phyloP scores from a whole-genome alignment of 2,329 filamentous ascomycete species.

The Pseudogymnoascus sp. region DNA sequence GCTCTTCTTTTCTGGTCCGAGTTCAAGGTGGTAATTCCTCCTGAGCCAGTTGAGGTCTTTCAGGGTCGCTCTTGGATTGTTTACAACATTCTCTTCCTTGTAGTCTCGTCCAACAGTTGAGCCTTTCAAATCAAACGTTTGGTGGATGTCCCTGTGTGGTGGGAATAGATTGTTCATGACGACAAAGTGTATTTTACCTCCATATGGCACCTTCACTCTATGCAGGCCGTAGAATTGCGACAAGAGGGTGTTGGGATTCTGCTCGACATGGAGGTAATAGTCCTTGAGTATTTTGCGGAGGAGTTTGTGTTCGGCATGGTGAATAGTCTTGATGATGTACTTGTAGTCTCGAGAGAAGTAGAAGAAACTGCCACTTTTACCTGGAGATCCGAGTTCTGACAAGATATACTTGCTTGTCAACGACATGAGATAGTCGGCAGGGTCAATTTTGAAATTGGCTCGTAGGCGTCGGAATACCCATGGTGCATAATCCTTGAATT shows the following conservation, averaged over 20 bases:
- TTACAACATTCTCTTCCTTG: constrained; percentile 74
- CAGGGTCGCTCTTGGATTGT: constrained; percentile 84
- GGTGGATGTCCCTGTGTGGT: constrained; percentile 92
- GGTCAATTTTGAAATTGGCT: constrained; percentile 80
- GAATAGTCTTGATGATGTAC: constrained; percentile 99
- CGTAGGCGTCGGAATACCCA: constrained; percentile 97
- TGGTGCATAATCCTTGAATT: constrained; percentile 99
- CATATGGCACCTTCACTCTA: constrained; percentile 95
- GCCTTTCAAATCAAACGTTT: constrained; percentile 93
- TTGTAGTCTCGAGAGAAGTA: constrained; percentile 99
- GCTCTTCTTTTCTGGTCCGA: constrained; percentile 80
- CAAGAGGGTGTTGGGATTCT: constrained; percentile 92
- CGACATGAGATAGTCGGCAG: constrained; percentile 96
- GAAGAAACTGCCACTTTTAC: constrained; percentile 98
- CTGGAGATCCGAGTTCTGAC: constrained; percentile 91
- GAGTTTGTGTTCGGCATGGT: constrained; percentile 88
- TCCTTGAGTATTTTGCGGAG: constrained; percentile 76
- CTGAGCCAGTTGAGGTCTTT: constrained; percentile 97
- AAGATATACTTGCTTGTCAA: constrained; percentile 97
- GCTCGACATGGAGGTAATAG: constrained; percentile 85
- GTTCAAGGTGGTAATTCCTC: constrained; percentile 73
- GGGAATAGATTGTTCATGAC: constrained; percentile 99
- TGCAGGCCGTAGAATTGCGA: constrained; percentile 98
- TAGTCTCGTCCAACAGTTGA: constrained; percentile 92
- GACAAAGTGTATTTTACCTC: constrained; percentile 97